These are phyloP conservation scores for Pyricularia pennisetigena DNA, from an alignment of 2,329 filamentous ascomycete genomes.

Conservation along the genomic window DNA sequence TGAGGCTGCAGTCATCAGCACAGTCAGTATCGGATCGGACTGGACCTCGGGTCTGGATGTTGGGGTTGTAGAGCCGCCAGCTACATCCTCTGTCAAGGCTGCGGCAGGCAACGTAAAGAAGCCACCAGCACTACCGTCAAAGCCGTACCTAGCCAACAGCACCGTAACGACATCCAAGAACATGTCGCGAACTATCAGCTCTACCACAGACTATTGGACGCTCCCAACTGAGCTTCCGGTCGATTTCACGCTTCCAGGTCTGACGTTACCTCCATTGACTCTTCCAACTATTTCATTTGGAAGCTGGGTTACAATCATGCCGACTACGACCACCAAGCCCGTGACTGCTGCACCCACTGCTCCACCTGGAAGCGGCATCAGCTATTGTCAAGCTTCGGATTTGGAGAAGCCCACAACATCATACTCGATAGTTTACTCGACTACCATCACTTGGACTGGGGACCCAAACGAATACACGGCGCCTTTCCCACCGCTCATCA, in stretches of 20 bases:
- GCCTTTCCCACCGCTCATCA: conserved; percentile 29
- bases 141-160: not conserved
- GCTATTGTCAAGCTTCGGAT: conserved; percentile 14
- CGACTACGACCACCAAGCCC: not conserved
- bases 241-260: not conserved
- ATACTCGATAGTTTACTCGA: conserved; percentile 36
- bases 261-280: not conserved
- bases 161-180: not conserved
- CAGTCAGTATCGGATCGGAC: not conserved
- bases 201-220: not conserved
- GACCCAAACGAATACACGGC: conserved; percentile 35
- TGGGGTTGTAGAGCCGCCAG: not conserved
- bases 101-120: not conserved
- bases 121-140: not conserved
- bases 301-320: conserved; percentile 3
- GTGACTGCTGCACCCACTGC: not conserved
- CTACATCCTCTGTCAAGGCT: not conserved
- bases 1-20: not conserved
- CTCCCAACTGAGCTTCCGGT: not conserved
- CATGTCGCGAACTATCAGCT: not conserved
- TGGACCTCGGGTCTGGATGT: not conserved
- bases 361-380: conserved; percentile 2
- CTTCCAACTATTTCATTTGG: not conserved
- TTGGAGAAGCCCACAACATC: conserved; percentile 14
- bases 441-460: conserved; percentile 38